Percentiles rank a stretch among this genome's conserved stretches.
phyloP scores from a whole-genome alignment of 2,329 filamentous ascomycete species.

The Botrytis medusae region DNA sequence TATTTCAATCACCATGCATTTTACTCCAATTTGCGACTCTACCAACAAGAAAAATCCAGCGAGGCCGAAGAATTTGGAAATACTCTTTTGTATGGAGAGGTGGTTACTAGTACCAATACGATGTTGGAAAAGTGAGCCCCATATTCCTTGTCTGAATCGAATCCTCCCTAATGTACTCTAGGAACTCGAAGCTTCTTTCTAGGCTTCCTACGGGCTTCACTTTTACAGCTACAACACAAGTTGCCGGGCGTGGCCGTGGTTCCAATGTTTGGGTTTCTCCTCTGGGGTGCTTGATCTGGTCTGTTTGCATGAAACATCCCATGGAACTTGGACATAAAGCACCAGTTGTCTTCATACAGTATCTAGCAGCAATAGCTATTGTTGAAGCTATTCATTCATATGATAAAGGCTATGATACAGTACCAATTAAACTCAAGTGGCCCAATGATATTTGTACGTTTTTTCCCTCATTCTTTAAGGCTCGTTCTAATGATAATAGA shows the following conservation, averaged over 20 bases:
- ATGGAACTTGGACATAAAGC: constrained; percentile 68
- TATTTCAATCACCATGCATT: constrained; percentile 83
- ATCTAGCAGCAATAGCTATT: constrained; percentile 84
- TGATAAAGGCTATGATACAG: constrained; percentile 67
- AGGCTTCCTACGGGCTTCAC: constrained; percentile 84
- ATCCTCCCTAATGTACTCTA: constrained; percentile 39
- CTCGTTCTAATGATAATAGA: constrained; percentile 45
- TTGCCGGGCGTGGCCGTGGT: constrained; percentile 84
- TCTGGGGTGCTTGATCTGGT: constrained; percentile 82
- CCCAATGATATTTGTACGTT: constrained; percentile 85
- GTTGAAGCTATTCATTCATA: constrained; percentile 82
- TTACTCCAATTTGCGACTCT: constrained; percentile 69
- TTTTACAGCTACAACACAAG: constrained; percentile 79
- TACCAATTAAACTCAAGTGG: constrained; percentile 92
- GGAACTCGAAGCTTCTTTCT: constrained; percentile 75
- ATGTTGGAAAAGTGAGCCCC: constrained; percentile 75
- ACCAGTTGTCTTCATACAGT: constrained; percentile 91
- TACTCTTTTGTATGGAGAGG: constrained; percentile 81
- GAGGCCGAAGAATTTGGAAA: constrained; percentile 71
- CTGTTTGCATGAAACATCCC: constrained; percentile 81
- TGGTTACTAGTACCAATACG: constrained; percentile 91
- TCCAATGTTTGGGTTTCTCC: constrained; percentile 95
- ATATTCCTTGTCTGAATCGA: constrained; percentile 5
- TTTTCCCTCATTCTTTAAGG: neutral
- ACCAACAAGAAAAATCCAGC: constrained; percentile 55